phyloP scores from a whole-genome alignment of 352 stramenopile genomes.

The Phytophthora megakarya region DNA sequence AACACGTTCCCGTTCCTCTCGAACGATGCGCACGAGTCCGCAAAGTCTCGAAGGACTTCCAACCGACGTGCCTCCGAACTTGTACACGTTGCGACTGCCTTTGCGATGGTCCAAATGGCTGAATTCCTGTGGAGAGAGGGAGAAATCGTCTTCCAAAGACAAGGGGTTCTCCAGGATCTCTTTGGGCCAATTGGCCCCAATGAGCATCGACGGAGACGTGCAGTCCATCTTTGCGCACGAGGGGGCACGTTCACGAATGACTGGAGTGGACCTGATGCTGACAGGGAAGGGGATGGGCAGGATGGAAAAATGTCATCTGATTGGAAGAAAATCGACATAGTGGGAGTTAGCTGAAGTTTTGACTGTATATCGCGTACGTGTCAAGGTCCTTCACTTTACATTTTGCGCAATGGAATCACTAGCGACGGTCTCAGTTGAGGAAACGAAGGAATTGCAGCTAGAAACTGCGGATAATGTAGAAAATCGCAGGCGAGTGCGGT shows the following conservation, averaged over 20 bases:
- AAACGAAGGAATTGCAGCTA: conserved; percentile 6
- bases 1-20: conserved; percentile 57
- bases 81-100: conserved; percentile 80
- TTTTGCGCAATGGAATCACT: conserved; percentile 13
- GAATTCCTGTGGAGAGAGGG: conserved; percentile 1
- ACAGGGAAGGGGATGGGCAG: conserved; percentile 1
- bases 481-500: conserved; percentile 10
- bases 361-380: conserved; percentile 10
- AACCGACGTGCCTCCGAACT: conserved; percentile 82
- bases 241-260: conserved; percentile 24
- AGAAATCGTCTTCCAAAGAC: conserved; percentile 32
- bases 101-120: conserved; percentile 57
- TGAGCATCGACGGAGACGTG: conserved; percentile 73
- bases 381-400: no score
- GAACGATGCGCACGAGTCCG: conserved; percentile 69
- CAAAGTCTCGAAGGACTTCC: conserved; percentile 66
- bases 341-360: conserved; percentile 25
- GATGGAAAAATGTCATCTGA: background rate
- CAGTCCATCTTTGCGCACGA: conserved; percentile 57
- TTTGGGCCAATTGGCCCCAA: conserved; percentile 57
- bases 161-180: conserved; percentile 39
- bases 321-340: conserved; percentile 33
- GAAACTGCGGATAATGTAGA: background rate
- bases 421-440: conserved; percentile 1
- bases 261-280: conserved; percentile 20